Evolutionary conservation across 352 stramenopile species (phyloP).

Genomic region (Lagenidium giganteum): DNA sequence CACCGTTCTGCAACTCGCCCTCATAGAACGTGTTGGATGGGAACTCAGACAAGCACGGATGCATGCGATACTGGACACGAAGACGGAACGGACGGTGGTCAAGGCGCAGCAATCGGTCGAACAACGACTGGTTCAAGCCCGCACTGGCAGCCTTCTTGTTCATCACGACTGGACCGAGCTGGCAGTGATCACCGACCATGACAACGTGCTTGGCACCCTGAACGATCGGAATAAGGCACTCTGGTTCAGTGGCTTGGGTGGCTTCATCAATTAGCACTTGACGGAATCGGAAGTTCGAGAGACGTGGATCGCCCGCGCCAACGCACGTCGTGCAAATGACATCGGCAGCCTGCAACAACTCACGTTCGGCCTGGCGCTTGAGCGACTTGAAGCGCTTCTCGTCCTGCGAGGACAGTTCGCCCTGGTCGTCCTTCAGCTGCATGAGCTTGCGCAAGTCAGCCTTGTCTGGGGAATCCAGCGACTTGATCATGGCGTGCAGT

Average conservation of each 20-base stretch:
- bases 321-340: slow-evolving; percentile 99
- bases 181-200: slow-evolving; percentile 98
- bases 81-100: slow-evolving; percentile 96
- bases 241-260: slow-evolving; percentile 98
- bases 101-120: slow-evolving; percentile 96
- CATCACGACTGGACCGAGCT: slow-evolving; percentile 98
- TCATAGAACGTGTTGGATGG: slow-evolving; percentile 99
- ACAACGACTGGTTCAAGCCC: slow-evolving; percentile 96
- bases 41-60: slow-evolving; percentile 98
- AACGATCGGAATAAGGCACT: slow-evolving; percentile 99
- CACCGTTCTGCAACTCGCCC: slow-evolving; percentile 98
- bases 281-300: slow-evolving; percentile 98
- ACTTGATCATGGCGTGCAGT: slow-evolving; percentile 96
- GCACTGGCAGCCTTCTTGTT: slow-evolving; percentile 98
- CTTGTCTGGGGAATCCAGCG: slow-evolving; percentile 85
- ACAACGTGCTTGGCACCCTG: slow-evolving; percentile 98
- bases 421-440: slow-evolving; percentile 96
- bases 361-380: slow-evolving; percentile 90
- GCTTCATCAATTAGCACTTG: slow-evolving; percentile 99
- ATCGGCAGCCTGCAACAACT: slow-evolving; percentile 97
- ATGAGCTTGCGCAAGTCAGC: slow-evolving; percentile 89
- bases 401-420: slow-evolving; percentile 91
- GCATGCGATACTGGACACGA: slow-evolving; percentile 99
- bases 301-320: slow-evolving; percentile 94
- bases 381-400: slow-evolving; percentile 95